phyloP scores from a whole-genome alignment of 1,139 yeast genomes.

The Pichia sp. region DNA sequence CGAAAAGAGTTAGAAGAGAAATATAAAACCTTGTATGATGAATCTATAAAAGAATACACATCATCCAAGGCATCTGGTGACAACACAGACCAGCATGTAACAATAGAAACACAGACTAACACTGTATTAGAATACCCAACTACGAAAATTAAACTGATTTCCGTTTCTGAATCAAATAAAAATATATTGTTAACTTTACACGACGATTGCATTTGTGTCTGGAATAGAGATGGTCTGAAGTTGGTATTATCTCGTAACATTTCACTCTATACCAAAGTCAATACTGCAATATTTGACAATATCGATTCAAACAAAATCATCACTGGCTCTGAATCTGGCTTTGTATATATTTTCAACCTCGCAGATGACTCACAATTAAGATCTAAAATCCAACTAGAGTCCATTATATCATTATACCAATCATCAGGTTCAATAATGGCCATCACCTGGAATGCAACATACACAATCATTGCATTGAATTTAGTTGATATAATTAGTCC shows the following conservation, averaged over 20 bases:
- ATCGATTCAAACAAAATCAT: constrained; percentile 1
- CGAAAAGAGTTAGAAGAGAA: constrained; percentile 14
- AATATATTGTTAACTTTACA: constrained; percentile 12
- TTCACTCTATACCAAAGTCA: not conserved
- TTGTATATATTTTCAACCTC: not conserved
- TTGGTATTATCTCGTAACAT: not conserved
- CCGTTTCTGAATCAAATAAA: not conserved
- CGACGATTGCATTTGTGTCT: constrained; percentile 14
- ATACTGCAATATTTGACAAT: constrained; percentile 11
- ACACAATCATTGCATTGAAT: constrained; percentile 15
- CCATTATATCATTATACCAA: constrained; percentile 18
- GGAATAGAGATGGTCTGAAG: constrained; percentile 3
- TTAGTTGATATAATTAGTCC: constrained; percentile 13
- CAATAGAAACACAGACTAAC: not conserved
- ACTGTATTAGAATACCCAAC: constrained; percentile 1
- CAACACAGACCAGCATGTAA: not conserved
- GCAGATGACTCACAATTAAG: not conserved
- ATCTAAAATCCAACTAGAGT: constrained; percentile 1
- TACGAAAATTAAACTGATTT: constrained; percentile 6
- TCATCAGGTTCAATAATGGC: constrained; percentile 17
- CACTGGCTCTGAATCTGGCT: constrained; percentile 10
- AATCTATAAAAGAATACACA: not conserved
- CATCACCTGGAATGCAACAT: constrained; percentile 14
- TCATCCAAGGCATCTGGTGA: not conserved
- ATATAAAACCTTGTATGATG: constrained; percentile 7